Base-by-base conservation (phyloP, 345 rosid genomes). In the Syzygium aromaticum region DNA sequence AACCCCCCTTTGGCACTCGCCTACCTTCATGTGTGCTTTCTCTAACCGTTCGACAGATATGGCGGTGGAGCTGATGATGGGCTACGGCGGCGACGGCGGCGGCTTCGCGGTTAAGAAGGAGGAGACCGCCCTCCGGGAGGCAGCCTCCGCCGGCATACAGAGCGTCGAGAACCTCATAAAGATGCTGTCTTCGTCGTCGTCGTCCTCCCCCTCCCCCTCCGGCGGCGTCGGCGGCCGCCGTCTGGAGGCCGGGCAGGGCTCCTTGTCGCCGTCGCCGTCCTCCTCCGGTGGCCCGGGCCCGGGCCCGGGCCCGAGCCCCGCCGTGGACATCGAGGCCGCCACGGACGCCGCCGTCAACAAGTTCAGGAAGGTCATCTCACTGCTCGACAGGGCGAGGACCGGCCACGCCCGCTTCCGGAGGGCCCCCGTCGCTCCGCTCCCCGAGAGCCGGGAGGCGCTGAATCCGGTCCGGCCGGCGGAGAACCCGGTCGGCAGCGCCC, bases 381-480 rank as follows among this genome's bases (percentile, higher is more conserved):
- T 97, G 25, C 93, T 97, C 52, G 98, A 89, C 53, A 91, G 93
- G 90, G 93, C 92, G 11, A 93, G 97, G 91, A 94, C 95, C 8
- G 98, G 99, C n/a, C 99, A 96, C 86, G 98, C 99, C 54, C 95
- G 99, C 46, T 97, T 97, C 88, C 92, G 98, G 83, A 86, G 93
- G 87, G 95, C 94, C 5, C 95, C 96, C 53, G 85, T 85, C 14
- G 33, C 84, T 25, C 25, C 88, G 9, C 84, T 80, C 43, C 83
- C 84, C 86, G 82, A 84, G 67, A 73, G 38, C 80, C 86, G 46
- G 3, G 27, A 54, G 7, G 86, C 38, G 86, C 2, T 13, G 30
- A 27, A 54, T 38, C 80, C 80, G 80, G 80, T 38, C 80, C 80
- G 80, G 9, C 49, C 80, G 80, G 80, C 49, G 49, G 80, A 33